Evolutionary conservation across 2,329 filamentous ascomycete genomes (phyloP).

Genomic region (Xylaria sp.): DNA sequence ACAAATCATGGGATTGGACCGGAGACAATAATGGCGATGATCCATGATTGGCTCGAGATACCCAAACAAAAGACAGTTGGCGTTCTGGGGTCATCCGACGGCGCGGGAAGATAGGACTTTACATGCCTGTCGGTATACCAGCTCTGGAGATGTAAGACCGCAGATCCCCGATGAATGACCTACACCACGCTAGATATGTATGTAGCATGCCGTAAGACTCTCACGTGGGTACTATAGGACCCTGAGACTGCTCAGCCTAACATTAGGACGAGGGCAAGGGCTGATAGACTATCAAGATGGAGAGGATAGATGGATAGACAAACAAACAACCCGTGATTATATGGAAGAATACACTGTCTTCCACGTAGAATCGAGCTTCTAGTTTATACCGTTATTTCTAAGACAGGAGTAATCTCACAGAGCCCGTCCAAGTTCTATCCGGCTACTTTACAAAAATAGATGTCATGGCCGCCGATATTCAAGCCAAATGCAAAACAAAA

Average conservation of each 20-base stretch:
- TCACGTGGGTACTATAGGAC: neutral
- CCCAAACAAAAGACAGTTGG: neutral
- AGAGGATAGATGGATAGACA: neutral
- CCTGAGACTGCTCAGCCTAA: neutral
- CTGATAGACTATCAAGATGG: neutral
- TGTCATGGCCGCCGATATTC: constrained; percentile 5
- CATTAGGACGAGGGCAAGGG: neutral
- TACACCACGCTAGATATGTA: neutral
- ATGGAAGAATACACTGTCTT: neutral
- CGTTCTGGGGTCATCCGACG: constrained; percentile 2
- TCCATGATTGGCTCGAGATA: constrained; percentile 16
- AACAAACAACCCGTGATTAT: neutral
- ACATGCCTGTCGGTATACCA: neutral
- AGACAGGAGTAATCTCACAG: neutral
- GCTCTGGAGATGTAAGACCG: neutral
- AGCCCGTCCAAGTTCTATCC: neutral
- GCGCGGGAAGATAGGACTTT: neutral
- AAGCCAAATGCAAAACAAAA: neutral
- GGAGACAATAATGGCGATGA: too few species aligned
- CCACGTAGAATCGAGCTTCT: neutral
- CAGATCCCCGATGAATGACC: constrained; percentile 11
- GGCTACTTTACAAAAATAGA: neutral
- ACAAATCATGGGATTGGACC: too few species aligned
- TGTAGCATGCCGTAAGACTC: neutral
- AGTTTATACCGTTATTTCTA: constrained; percentile 8